Base-by-base conservation (phyloP, 2,329 filamentous ascomycete species). In the Ophiostoma ulmi region DNA sequence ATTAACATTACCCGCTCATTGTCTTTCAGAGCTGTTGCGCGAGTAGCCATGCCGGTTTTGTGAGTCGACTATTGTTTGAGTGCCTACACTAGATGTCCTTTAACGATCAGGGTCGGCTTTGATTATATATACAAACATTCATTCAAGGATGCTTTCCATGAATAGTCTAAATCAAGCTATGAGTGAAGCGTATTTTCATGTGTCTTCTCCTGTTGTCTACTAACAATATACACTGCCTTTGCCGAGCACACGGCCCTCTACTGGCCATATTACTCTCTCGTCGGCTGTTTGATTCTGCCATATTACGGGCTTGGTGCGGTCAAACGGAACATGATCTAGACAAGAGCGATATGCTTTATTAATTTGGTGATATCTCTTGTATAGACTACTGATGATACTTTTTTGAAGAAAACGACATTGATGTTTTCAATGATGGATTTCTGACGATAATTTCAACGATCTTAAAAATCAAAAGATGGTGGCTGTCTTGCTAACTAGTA, bases 161-260 rank as follows among this genome's bases (percentile, higher is more conserved):
- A 4, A 39, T 39, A 39, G 38, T 39, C 38, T 13, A 13, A 13
- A 39, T 13, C 38, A 10, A 39, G 38, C 38, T 39, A 10, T 11
- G 10, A 10, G 11, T 48, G 26, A 26, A 26, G 26, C 26, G 26
- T 26, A 26, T 31, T 4, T 31, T 31, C 31, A 31, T 31, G 31
- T 31, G 31, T 31, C 31, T 31, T 31, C 31, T 31, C 14, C 11
- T 44, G 5, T 20, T 20, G 6, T n/a, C 17, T 48, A 48, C 44
- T 7, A 20, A 8, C 17, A 20, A 48, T 48, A 48, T 20, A 48
- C 20, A 20, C 14, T 58, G 39, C 39, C 31, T 58, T 22, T 58
- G n/a, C 52, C 52, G 52, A 58, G 52, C 52, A 58, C 52, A 58
- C n/a, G 52, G 52, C 52, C 52, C 52, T 58, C n/a, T 58, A 6